phyloP scores from a whole-genome alignment of 306 rosid genomes.

The Quercus bicolor region DNA sequence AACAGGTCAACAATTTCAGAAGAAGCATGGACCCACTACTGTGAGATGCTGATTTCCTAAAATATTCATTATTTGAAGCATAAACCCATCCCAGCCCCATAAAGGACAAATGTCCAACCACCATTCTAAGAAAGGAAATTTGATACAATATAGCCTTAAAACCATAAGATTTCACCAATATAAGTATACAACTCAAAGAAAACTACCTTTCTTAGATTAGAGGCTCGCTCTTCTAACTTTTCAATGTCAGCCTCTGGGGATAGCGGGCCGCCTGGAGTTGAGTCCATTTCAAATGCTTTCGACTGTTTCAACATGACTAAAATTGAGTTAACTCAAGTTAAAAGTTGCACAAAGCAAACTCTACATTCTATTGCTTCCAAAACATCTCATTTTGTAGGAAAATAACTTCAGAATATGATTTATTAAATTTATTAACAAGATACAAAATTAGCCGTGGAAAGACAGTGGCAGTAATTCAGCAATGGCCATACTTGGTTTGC shows the following conservation, averaged over 20 bases:
- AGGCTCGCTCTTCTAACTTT: slow-evolving; percentile 70
- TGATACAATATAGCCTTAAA: not conserved
- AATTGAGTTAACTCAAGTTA: slow-evolving; percentile 21
- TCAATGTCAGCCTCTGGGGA: slow-evolving; percentile 61
- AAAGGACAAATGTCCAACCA: not conserved
- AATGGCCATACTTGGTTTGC: not conserved
- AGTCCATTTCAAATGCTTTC: slow-evolving; percentile 46
- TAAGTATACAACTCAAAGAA: not conserved
- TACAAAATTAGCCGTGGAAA: not conserved
- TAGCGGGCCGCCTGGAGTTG: slow-evolving; percentile 37
- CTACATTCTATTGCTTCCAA: not conserved
- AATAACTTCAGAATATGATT: not conserved
- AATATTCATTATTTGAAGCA: not conserved
- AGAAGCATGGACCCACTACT: not conserved
- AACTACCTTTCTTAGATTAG: slow-evolving; percentile 63
- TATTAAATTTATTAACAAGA: not conserved
- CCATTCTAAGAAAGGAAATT: not conserved
- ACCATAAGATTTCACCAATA: not conserved
- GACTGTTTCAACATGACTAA: slow-evolving; percentile 38
- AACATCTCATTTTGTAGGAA: not conserved
- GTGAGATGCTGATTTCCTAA: not conserved
- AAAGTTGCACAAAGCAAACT: not conserved
- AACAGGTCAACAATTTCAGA: slow-evolving; percentile 12
- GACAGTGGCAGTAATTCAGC: not conserved
- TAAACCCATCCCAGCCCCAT: not conserved